Conservation (phyloP, 2,329 filamentous ascomycete species). For the Talaromyces sp. region DNA sequence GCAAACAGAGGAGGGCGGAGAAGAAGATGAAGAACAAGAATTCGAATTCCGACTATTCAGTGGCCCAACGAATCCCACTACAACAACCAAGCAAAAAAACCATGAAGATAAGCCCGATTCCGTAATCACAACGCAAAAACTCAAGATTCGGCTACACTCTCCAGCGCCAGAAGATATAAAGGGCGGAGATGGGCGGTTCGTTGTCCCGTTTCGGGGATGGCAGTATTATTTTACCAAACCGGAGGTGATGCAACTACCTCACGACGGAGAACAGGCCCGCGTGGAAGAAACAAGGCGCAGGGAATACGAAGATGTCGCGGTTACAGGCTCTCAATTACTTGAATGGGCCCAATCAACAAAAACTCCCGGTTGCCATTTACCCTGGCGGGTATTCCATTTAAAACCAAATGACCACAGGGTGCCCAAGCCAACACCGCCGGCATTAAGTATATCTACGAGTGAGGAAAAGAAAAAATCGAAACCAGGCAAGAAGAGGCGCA, state of each 20-base stretch:
- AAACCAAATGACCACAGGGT: conserved; percentile 19
- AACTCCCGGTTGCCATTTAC: conserved; percentile 35
- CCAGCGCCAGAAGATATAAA: conserved; percentile 28
- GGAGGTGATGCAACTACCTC: conserved; percentile 16
- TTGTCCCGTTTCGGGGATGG: conserved; percentile 39
- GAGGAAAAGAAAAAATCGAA: conserved; percentile 27
- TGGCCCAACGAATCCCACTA: conserved; percentile 17
- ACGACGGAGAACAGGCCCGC: conserved; percentile 10
- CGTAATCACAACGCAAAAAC: conserved; percentile 27
- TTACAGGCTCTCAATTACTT: conserved; percentile 30
- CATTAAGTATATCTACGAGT: background rate
- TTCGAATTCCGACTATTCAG: conserved; percentile 42
- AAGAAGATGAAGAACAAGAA: conserved; percentile 37
- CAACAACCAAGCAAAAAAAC: background rate
- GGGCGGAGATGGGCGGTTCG: conserved; percentile 31
- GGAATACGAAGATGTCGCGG: conserved; percentile 34
- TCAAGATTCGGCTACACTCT: conserved; percentile 36
- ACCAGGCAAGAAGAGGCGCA: conserved; percentile 40
- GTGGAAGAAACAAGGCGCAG: conserved; percentile 17
- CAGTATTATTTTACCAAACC: conserved; percentile 38
- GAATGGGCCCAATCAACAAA: conserved; percentile 21
- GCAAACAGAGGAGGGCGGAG: background rate
- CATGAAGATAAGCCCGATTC: background rate
- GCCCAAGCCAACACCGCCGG: background rate
- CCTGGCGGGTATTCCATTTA: conserved; percentile 37